Evolutionary conservation across 345 rosid genomes (phyloP).

Genomic region (Murraya paniculata): DNA sequence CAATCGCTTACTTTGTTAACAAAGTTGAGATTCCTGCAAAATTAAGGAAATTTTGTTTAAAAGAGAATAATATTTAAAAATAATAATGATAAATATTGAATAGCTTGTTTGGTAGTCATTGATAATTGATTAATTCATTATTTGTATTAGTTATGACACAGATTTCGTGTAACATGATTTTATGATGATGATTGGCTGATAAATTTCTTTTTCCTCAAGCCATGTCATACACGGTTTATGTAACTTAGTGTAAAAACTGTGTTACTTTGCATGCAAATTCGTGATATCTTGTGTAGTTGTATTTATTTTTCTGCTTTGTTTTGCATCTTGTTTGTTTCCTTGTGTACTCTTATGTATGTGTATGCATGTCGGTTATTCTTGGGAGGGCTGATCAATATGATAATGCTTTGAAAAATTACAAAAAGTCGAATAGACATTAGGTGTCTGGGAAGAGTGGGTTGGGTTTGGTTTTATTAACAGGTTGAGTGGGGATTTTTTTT

Average conservation of each 20-base stretch:
- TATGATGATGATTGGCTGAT: background rate
- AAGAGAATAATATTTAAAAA: background rate
- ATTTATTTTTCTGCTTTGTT: background rate
- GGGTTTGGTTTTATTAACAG: conserved; percentile 94
- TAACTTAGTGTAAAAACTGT: background rate
- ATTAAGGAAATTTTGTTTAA: background rate
- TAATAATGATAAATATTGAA: background rate
- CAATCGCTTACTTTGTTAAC: background rate
- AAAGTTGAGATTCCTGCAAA: background rate
- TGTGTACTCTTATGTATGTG: background rate
- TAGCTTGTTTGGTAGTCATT: background rate
- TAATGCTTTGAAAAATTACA: conserved; percentile 16
- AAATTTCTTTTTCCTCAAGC: background rate
- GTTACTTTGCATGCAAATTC: background rate
- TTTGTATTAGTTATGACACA: background rate
- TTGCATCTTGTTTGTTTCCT: background rate
- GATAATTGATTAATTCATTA: background rate
- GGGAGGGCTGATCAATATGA: conserved; percentile 19
- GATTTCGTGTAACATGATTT: background rate
- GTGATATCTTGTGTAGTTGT: background rate
- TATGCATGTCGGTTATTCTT: conserved; percentile 1
- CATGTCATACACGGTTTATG: background rate
- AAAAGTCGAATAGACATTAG: conserved; percentile 26
- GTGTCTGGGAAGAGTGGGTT: conserved; percentile 50
- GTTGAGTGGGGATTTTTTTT: conserved; percentile 80